Conservation (phyloP, 148 eudicot species). For the Rhododendron kiyosumense region DNA sequence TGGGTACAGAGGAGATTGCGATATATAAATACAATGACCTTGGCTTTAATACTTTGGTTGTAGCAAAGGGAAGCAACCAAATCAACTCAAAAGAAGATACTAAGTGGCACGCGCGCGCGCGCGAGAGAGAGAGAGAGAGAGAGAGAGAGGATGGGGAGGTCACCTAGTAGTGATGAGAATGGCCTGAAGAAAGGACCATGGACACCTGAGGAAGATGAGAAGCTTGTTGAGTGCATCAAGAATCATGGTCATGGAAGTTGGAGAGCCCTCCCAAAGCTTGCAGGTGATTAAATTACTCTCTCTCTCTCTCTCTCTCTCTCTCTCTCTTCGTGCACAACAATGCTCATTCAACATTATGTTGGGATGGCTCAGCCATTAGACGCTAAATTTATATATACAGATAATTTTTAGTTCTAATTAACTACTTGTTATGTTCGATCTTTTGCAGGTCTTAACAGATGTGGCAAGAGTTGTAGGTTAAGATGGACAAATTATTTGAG, state of each 20-base stretch:
- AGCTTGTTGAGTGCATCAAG: constrained; percentile 50
- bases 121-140: not conserved
- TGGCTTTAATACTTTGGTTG: constrained; percentile 31
- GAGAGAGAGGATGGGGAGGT: constrained; percentile 51
- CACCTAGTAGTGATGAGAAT: constrained; percentile 65
- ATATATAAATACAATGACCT: not conserved
- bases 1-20: not conserved
- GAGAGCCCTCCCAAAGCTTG: constrained; percentile 87
- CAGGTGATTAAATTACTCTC: constrained; percentile 37
- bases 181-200: constrained; percentile 92
- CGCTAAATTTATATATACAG: too few species aligned
- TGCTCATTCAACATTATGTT: not conserved
- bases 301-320: constrained; percentile 1
- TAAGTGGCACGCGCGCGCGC: not conserved
- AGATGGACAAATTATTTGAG: constrained; percentile 80
- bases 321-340: not conserved
- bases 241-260: constrained; percentile 90
- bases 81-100: constrained; percentile 14
- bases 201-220: constrained; percentile 84
- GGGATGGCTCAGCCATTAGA: not conserved
- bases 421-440: not conserved
- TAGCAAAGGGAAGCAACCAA: constrained; percentile 51
- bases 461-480: constrained; percentile 83
- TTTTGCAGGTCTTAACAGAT: constrained; percentile 62
- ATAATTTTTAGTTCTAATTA: not conserved